Evolutionary conservation across 192 early-diverging fungal species (phyloP), one percentile per base, ranked within the genome.

Genomic region (Thoreauomyces humboldtii): DNA sequence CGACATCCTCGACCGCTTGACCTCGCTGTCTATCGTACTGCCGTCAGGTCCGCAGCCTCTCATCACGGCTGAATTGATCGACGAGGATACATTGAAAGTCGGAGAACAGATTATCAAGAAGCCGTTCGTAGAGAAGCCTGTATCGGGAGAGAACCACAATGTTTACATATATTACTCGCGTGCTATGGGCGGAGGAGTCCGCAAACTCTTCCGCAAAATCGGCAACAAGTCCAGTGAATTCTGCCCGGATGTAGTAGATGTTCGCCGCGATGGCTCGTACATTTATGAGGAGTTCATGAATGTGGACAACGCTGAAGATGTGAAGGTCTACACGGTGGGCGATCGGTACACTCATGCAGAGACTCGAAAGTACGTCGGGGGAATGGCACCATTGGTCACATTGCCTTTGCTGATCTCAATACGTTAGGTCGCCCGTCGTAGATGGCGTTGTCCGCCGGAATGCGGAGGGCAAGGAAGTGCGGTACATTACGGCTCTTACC

Each of bases 91-190:
- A 5, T 79, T 95, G 58, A 56, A 74, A 21, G 77, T 94, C 12
- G 88, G 89, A 6, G 77, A 81, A 25, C 60, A 83, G 59, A 78
- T 73, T 29, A 80, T 98, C 17, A 73, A 70, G 65, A 98, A 98
- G 72, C 93, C 96, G 15, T 98, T 96, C 83, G 93, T 98, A 15
- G 96, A 98, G 68, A 98, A 98, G 67, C 96, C 96, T 9, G 88
- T 92, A n/a, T 87, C 88, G 29, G 89, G 94, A 24, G 96, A 98
- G 73, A 87, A 98, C 72, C 96, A 98, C 79, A 96, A 96, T 70
- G 93, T 98, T 53, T 86, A 90, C 79, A 94, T 98, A 52, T 96
- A 98, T 82, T 98, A 94, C 72, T 75, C 86, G 17, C 68, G 76
- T 19, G 78, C 79, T 47, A 79, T 84, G 52, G 96, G 96, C 38